Conservation (phyloP, 306 rosid genomes). For the Sicyos baderoa region DNA sequence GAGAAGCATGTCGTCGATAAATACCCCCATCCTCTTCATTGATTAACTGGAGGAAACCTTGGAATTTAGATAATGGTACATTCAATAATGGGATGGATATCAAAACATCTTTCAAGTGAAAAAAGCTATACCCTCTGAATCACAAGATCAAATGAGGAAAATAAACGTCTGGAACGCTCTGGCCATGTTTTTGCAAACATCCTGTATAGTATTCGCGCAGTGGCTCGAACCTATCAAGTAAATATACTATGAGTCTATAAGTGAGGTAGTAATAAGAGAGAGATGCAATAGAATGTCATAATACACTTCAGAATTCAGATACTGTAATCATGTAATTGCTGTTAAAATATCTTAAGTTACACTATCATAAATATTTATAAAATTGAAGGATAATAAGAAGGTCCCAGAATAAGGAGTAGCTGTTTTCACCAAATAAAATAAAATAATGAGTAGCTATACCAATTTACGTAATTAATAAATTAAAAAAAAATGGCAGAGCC, state of each 20-base stretch:
- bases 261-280: constrained; percentile 11
- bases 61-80: constrained; percentile 21
- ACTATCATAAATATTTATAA: not conserved
- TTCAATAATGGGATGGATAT: constrained; percentile 19
- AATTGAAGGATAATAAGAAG: not conserved
- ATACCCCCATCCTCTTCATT: constrained; percentile 98
- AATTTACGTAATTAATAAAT: not conserved
- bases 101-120: constrained; percentile 26
- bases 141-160: constrained; percentile 80
- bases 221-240: constrained; percentile 77
- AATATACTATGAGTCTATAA: constrained; percentile 1
- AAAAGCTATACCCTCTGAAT: constrained; percentile 75
- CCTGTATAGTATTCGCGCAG: constrained; percentile 96
- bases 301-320: not conserved
- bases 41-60: constrained; percentile 52
- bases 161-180: constrained; percentile 74
- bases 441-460: not conserved
- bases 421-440: too few species aligned
- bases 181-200: constrained; percentile 99
- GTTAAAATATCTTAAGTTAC: not conserved
- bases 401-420: not conserved
- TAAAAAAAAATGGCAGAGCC: not conserved
- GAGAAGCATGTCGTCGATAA: constrained; percentile 86
- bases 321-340: not conserved
- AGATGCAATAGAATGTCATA: not conserved